Evolutionary conservation across 208 protist species (phyloP), one percentile per base, ranked within the genome.

Genomic region (Leishmania aethiopica): DNA sequence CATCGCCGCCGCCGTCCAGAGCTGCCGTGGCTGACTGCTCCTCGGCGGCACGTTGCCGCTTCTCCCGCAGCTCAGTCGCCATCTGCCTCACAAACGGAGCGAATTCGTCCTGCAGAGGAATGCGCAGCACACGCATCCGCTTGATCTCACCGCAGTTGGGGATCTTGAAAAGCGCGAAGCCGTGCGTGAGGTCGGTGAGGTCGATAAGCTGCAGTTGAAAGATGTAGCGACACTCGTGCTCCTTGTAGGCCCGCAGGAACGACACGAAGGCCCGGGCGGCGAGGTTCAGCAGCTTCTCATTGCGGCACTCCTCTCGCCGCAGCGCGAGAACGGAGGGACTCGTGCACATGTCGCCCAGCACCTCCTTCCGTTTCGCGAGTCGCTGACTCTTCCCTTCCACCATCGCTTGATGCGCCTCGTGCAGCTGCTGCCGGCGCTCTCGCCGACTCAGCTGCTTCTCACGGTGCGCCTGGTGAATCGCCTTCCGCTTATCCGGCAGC

Each of bases 221-320:
- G 82, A 99, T 98, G 91, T 98, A 98, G 60, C 94, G 88, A 79
- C 93, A 97, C 85, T 97, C 94, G 84, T 99, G 97, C 83, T 99
- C 95, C 87, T 98, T 98, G 92, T 99, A 99, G 1, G 95, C 96
- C 45, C 96, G 95, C 77, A 98, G 91, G 85, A 97, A 99, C 10
- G 93, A 97, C 28, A 98, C 94, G 79, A 98, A 98, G 45, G 97
- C 97, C 19, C 94, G 87, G 17, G 90, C 76, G 57, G 92, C 94
- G 64, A 97, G 87, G 40, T 92, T 93, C 51, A 97, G 73, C 60
- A 99, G 78, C 83, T 94, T 96, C 59, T 88, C 88, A 75, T 96
- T 86, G 45, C 85, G 53, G 57, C 86, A 78, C 53, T 79, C 93
- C 35, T 86, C 88, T 40, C 91, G 85, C 25, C 94, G 91, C 74